Evolutionary conservation across 2,329 filamentous ascomycete genomes (phyloP).

Genomic region (Epichloe festucae): DNA sequence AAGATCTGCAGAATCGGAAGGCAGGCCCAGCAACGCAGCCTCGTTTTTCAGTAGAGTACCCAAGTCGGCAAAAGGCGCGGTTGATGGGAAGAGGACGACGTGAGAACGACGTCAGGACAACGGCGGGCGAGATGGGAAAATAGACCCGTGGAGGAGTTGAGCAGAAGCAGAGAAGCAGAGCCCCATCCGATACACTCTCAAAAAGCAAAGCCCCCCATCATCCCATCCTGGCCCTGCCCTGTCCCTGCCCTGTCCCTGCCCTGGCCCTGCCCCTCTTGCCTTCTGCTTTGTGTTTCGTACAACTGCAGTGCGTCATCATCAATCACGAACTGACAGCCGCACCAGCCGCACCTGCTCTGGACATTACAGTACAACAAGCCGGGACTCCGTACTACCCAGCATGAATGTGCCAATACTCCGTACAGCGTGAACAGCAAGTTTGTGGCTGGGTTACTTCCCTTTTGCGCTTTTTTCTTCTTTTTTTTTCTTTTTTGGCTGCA

Average conservation of each 20-base stretch:
- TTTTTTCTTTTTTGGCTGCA: background rate
- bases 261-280: background rate
- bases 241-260: background rate
- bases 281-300: background rate
- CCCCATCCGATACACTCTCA: too few species aligned
- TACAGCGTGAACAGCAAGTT: background rate
- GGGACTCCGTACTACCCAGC: too few species aligned
- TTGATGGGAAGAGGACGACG: background rate
- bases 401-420: too few species aligned
- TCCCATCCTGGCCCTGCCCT: background rate
- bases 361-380: too few species aligned
- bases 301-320: background rate
- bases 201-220: background rate
- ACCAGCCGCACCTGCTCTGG: background rate
- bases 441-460: background rate
- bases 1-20: conserved; percentile 11
- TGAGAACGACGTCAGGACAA: background rate
- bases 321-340: background rate
- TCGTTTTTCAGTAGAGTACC: conserved; percentile 2
- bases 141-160: background rate
- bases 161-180: background rate
- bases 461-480: background rate
- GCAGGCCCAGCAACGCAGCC: conserved; percentile 9
- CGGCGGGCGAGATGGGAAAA: background rate
- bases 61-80: background rate